Conservation (phyloP, 2,329 filamentous ascomycete species). For the Gaeumannomyces sp. region DNA sequence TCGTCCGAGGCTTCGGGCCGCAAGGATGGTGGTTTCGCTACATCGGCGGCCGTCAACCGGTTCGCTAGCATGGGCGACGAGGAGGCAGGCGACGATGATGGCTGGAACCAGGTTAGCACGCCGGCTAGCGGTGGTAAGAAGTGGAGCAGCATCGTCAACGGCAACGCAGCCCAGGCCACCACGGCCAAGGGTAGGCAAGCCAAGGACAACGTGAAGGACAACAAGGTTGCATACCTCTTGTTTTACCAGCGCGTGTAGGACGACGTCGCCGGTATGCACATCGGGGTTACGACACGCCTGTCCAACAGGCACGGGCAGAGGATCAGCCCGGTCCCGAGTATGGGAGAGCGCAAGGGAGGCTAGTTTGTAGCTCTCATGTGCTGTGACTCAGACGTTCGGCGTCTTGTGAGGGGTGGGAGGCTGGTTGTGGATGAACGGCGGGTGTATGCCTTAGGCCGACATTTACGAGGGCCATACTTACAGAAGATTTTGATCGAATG, state of each 20-base stretch:
- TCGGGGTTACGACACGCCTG: neutral
- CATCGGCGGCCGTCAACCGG: constrained; percentile 55
- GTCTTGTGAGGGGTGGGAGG: neutral
- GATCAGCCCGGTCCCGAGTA: neutral
- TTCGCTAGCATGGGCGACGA: constrained; percentile 66
- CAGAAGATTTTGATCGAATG: constrained; percentile 1
- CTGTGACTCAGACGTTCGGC: neutral
- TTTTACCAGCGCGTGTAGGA: constrained; percentile 76
- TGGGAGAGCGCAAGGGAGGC: constrained; percentile 6
- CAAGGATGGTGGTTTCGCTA: constrained; percentile 42
- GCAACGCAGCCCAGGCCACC: constrained; percentile 39
- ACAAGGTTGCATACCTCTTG: constrained; percentile 93
- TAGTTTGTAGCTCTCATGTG: neutral
- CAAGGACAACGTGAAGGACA: constrained; percentile 71
- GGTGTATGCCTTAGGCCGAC: neutral
- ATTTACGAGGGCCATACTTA: constrained; percentile 4
- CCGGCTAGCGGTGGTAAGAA: constrained; percentile 64
- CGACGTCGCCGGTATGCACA: neutral
- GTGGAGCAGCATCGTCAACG: constrained; percentile 66
- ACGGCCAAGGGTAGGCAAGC: constrained; percentile 50
- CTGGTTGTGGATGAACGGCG: neutral
- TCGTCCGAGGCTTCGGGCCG: constrained; percentile 50
- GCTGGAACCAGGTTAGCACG: constrained; percentile 75
- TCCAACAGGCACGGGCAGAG: neutral
- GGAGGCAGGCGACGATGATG: constrained; percentile 53